phyloP scores from a whole-genome alignment of 768 basidiomycete species.

The Kwoniella botswanensis region DNA sequence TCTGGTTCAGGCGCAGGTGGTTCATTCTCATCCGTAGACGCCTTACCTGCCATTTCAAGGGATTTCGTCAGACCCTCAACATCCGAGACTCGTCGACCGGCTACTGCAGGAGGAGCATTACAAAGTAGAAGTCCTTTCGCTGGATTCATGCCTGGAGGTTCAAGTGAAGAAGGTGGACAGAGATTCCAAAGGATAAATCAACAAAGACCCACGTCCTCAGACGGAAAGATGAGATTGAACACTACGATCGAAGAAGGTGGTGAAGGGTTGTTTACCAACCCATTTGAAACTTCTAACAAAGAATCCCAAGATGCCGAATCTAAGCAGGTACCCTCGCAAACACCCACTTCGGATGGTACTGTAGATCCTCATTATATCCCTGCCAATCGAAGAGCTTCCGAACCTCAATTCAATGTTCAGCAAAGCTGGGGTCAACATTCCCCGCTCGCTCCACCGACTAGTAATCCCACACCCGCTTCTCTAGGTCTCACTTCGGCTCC shows the following conservation, averaged over 20 bases:
- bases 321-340: constrained; percentile 22
- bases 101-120: constrained; percentile 54
- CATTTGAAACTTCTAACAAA: constrained; percentile 30
- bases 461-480: neutral
- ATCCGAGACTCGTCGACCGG: constrained; percentile 51
- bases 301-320: constrained; percentile 5
- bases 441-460: neutral
- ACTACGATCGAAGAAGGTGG: constrained; percentile 36
- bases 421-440: constrained; percentile 15
- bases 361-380: constrained; percentile 41
- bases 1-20: constrained; percentile 42
- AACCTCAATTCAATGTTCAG: constrained; percentile 35
- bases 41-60: constrained; percentile 54
- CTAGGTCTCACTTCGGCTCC: constrained; percentile 31
- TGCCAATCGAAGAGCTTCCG: constrained; percentile 37
- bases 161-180: constrained; percentile 22
- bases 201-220: constrained; percentile 21
- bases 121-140: constrained; percentile 37
- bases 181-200: constrained; percentile 21
- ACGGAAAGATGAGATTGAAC: constrained; percentile 16
- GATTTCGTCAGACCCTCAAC: constrained; percentile 54
- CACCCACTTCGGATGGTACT: neutral
- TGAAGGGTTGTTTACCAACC: constrained; percentile 42
- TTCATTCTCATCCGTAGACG: constrained; percentile 50
- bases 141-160: constrained; percentile 23